Percentiles rank a stretch among this genome's conserved stretches.
phyloP scores from a whole-genome alignment of 441 rosid species.

The Macaranga tanarius region DNA sequence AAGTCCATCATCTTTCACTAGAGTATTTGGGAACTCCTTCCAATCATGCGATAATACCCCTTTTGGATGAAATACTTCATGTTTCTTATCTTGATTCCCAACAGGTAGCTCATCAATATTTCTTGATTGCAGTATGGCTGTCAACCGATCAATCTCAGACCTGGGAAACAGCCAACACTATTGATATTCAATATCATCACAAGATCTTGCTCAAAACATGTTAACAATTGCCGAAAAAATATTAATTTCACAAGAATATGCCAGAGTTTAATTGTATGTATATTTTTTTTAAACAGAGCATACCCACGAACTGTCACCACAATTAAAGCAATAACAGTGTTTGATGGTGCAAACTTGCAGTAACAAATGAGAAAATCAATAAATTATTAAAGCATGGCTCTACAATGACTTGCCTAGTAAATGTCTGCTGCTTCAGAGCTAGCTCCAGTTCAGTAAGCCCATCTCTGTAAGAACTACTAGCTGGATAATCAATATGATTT shows the following conservation, averaged over 20 bases:
- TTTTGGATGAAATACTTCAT: conserved; percentile 37
- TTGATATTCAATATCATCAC: conserved; percentile 1
- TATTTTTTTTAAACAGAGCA: too few relatives aligned
- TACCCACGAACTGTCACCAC: not conserved
- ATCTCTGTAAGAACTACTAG: conserved; percentile 28
- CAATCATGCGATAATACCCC: conserved; percentile 29
- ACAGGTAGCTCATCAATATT: conserved; percentile 48
- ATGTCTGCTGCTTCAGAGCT: conserved; percentile 60
- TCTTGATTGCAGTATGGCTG: conserved; percentile 66
- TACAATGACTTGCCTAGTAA: conserved; percentile 49
- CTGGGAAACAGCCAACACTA: conserved; percentile 39
- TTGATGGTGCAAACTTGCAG: not conserved
- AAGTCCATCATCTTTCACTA: conserved; percentile 40
- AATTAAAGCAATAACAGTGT: not conserved
- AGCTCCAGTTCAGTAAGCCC: conserved; percentile 52
- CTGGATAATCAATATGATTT: conserved; percentile 26
- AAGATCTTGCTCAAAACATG: not conserved
- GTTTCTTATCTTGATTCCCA: conserved; percentile 44
- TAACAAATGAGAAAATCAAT: not conserved
- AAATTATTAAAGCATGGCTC: conserved; percentile 6
- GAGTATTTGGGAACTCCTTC: conserved; percentile 33
- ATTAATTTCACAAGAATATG: too few relatives aligned
- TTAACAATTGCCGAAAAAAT: not conserved
- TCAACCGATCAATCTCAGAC: conserved; percentile 79
- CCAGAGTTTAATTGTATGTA: too few relatives aligned